Evolutionary conservation across 805 yeast genomes (phyloP).

Genomic region (Metschnikowia lunata): DNA sequence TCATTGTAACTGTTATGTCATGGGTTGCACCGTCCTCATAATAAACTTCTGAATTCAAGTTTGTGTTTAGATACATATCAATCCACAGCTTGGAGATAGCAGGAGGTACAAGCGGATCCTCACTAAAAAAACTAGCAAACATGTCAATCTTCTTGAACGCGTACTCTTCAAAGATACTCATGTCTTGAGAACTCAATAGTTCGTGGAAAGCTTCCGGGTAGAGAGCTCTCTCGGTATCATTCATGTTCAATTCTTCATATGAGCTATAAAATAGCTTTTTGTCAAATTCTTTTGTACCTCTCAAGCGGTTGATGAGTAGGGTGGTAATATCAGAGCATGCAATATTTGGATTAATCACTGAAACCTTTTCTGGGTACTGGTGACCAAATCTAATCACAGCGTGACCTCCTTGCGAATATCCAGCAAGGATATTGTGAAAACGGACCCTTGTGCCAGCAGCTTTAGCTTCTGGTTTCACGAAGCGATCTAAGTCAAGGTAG

Average conservation of each 20-base stretch:
- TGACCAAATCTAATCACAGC: conserved; percentile 44
- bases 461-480: conserved; percentile 14
- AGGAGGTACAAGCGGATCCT: conserved; percentile 36
- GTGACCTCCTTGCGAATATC: conserved; percentile 58
- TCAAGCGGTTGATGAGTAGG: conserved; percentile 41
- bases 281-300: conserved; percentile 18
- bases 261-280: conserved; percentile 29
- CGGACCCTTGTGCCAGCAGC: conserved; percentile 20
- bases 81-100: conserved; percentile 29
- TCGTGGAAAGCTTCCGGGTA: conserved; percentile 36
- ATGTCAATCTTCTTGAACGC: conserved; percentile 28
- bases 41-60: conserved; percentile 22
- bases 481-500: conserved; percentile 31
- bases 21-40: conserved; percentile 32
- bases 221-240: conserved; percentile 21
- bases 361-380: conserved; percentile 33
- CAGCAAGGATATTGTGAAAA: conserved; percentile 40
- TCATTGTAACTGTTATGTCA: conserved; percentile 32
- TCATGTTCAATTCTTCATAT: conserved; percentile 32
- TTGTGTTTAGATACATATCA: conserved; percentile 25
- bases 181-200: conserved; percentile 25
- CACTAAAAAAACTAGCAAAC: conserved; percentile 35
- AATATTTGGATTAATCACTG: conserved; percentile 45
- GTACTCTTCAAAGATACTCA: conserved; percentile 29
- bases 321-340: conserved; percentile 46